phyloP scores from a whole-genome alignment of 2,329 filamentous ascomycete genomes.

The Aspergillus hiratsukae region DNA sequence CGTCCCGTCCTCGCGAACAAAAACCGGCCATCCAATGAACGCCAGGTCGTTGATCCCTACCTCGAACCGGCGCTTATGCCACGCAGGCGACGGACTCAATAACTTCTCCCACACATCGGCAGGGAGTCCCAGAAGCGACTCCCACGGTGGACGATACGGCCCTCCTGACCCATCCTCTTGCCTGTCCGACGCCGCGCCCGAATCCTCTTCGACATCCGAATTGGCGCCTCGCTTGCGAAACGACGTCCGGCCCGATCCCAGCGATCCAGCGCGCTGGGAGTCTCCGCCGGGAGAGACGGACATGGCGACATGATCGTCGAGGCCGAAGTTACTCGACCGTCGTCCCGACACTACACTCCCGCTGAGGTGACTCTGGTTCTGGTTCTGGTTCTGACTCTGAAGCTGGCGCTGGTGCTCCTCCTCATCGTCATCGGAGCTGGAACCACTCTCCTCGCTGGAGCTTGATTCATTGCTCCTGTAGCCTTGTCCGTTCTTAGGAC shows the following conservation, averaged over 20 bases:
- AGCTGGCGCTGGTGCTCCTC: slow-evolving; percentile 21
- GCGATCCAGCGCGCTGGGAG: slow-evolving; percentile 28
- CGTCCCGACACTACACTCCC: slow-evolving; percentile 23
- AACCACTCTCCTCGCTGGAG: slow-evolving; percentile 35
- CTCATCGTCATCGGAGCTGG: slow-evolving; percentile 40
- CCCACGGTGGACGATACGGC: slow-evolving; percentile 33
- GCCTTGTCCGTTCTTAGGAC: slow-evolving; percentile 26
- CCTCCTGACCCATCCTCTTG: slow-evolving; percentile 21
- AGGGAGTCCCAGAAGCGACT: slow-evolving; percentile 68
- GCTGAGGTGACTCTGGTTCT: slow-evolving; percentile 14
- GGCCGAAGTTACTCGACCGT: slow-evolving; percentile 30
- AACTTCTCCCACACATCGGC: slow-evolving; percentile 77
- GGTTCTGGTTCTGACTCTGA: slow-evolving; percentile 7
- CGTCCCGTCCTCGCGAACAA: slow-evolving; percentile 70
- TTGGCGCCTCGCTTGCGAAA: slow-evolving; percentile 25
- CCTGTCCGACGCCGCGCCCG: slow-evolving; percentile 24
- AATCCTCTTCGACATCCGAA: slow-evolving; percentile 33
- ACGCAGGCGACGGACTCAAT: slow-evolving; percentile 68
- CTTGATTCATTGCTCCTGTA: slow-evolving; percentile 35
- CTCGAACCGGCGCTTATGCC: slow-evolving; percentile 79
- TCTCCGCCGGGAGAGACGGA: slow-evolving; percentile 28
- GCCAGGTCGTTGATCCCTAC: slow-evolving; percentile 73
- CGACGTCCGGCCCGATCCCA: slow-evolving; percentile 29
- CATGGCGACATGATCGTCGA: slow-evolving; percentile 26
- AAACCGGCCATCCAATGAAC: slow-evolving; percentile 78